A percentile compares a stretch with the other conserved stretches of the same genome.
Evolutionary conservation across 163 green algal genomes (phyloP).

Genomic region (Prototheca cutis): DNA sequence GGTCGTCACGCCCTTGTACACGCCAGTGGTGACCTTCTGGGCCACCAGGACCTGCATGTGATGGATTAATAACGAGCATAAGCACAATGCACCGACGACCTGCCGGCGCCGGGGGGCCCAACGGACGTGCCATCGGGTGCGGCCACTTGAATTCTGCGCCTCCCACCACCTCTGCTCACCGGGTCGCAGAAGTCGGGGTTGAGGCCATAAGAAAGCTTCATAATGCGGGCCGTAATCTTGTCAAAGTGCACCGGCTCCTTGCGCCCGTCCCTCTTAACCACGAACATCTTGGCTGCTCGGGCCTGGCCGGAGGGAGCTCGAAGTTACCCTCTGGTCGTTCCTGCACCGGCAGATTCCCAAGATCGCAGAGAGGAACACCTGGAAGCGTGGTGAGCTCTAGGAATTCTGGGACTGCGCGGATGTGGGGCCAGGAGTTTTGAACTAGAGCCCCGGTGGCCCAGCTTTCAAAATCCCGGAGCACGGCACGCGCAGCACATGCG

Average conservation of each 20-base stretch:
- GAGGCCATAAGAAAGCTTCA: conserved; percentile 94
- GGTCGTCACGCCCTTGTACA: conserved; percentile 97
- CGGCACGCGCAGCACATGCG: too few species aligned
- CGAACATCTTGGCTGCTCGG: conserved; percentile 69
- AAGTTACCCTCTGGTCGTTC: too few species aligned
- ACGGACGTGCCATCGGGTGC: neutral
- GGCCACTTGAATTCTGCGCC: neutral
- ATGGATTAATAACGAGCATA: too few species aligned
- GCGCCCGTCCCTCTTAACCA: conserved; percentile 89
- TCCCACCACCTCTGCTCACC: conserved; percentile 40
- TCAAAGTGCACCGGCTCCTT: conserved; percentile 92
- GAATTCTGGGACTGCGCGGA: too few species aligned
- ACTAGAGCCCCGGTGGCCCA: too few species aligned
- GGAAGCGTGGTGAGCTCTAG: too few species aligned
- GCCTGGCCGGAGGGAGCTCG: too few species aligned
- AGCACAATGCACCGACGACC: too few species aligned
- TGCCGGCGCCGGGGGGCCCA: neutral
- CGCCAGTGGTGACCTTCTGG: conserved; percentile 88
- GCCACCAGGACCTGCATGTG: conserved; percentile 86
- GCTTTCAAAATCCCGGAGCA: too few species aligned
- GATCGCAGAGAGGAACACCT: too few species aligned
- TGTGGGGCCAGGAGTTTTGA: too few species aligned
- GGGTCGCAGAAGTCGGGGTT: conserved; percentile 94
- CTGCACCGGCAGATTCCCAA: too few species aligned
- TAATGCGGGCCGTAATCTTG: conserved; percentile 97